phyloP scores from a whole-genome alignment of 306 rosid species.

The Inga oerstediana region DNA sequence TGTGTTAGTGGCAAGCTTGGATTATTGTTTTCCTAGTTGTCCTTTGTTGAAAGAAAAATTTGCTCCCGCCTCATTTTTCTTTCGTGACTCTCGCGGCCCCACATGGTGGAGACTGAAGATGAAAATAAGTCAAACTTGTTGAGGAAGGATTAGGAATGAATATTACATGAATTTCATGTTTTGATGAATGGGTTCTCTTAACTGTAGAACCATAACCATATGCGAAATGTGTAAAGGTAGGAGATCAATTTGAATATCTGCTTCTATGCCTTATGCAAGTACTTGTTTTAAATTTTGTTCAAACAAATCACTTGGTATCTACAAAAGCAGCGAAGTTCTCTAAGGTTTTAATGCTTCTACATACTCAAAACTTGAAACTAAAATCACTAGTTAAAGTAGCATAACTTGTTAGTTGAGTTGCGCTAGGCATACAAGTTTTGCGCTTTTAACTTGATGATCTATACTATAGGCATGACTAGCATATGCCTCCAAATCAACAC shows the following conservation, averaged over 20 bases:
- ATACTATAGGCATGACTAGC: not conserved
- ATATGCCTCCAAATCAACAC: not conserved
- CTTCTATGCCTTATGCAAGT: not conserved
- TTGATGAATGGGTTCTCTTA: not conserved
- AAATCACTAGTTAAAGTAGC: not conserved
- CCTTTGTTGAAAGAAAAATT: slow-evolving; percentile 1
- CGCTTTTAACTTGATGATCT: not conserved
- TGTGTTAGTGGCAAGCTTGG: slow-evolving; percentile 26
- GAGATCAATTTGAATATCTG: slow-evolving; percentile 12
- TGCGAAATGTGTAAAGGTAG: slow-evolving; percentile 3
- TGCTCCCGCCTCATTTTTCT: slow-evolving; percentile 3
- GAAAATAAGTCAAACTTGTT: slow-evolving; percentile 2
- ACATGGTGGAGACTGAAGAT: not conserved
- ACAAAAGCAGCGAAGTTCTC: not conserved
- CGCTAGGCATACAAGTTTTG: not conserved
- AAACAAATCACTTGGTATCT: not conserved
- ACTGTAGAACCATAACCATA: slow-evolving; percentile 1
- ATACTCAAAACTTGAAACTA: not conserved
- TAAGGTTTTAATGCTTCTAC: not conserved
- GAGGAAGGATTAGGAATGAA: slow-evolving; percentile 12
- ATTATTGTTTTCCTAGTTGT: slow-evolving; percentile 22
- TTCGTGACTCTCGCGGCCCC: not conserved
- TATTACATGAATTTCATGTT: slow-evolving; percentile 11
- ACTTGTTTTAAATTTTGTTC: not conserved
- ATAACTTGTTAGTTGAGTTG: not conserved